Evolutionary conservation across 2,329 filamentous ascomycete genomes (phyloP).

Genomic region (Aspergillus intermedius): DNA sequence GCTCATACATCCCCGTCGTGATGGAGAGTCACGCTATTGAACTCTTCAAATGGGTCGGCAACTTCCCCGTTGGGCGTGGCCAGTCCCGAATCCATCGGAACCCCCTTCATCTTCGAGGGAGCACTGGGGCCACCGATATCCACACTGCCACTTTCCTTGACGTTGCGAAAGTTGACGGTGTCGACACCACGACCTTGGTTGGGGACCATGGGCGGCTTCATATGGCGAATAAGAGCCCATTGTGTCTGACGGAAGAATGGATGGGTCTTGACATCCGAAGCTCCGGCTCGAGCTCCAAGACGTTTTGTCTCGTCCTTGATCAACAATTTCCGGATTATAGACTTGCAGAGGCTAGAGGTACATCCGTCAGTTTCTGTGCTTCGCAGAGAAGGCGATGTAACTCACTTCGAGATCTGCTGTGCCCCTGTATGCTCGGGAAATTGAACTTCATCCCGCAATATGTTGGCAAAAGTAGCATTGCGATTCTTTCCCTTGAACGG

Average conservation of each 20-base stretch:
- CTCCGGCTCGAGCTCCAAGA: slow-evolving; percentile 86
- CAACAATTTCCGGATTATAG: slow-evolving; percentile 86
- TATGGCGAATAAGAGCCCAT: slow-evolving; percentile 94
- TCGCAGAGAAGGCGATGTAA: slow-evolving; percentile 11
- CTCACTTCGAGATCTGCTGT: slow-evolving; percentile 87
- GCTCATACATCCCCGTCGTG: slow-evolving; percentile 69
- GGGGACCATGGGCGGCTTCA: slow-evolving; percentile 95
- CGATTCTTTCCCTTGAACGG: slow-evolving; percentile 99
- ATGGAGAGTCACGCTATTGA: slow-evolving; percentile 95
- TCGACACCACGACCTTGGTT: slow-evolving; percentile 85
- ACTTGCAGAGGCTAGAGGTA: slow-evolving; percentile 78
- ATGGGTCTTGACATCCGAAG: slow-evolving; percentile 92
- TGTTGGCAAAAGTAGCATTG: slow-evolving; percentile 97
- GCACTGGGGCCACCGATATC: slow-evolving; percentile 50
- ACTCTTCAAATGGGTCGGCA: slow-evolving; percentile 92
- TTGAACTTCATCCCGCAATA: slow-evolving; percentile 86
- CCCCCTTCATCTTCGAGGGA: slow-evolving; percentile 57
- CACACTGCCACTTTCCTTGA: slow-evolving; percentile 94
- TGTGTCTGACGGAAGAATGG: slow-evolving; percentile 94
- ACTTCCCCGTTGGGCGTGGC: slow-evolving; percentile 77
- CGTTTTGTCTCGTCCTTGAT: slow-evolving; percentile 97
- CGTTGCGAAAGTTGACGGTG: slow-evolving; percentile 93
- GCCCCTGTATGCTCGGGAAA: slow-evolving; percentile 84
- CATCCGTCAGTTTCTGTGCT: slow-evolving; percentile 3
- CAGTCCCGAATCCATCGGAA: slow-evolving; percentile 78